These are phyloP conservation scores for Tetrapyrgos nigripes DNA, from an alignment of 1,284 basidiomycete species.

Conservation along the genomic window DNA sequence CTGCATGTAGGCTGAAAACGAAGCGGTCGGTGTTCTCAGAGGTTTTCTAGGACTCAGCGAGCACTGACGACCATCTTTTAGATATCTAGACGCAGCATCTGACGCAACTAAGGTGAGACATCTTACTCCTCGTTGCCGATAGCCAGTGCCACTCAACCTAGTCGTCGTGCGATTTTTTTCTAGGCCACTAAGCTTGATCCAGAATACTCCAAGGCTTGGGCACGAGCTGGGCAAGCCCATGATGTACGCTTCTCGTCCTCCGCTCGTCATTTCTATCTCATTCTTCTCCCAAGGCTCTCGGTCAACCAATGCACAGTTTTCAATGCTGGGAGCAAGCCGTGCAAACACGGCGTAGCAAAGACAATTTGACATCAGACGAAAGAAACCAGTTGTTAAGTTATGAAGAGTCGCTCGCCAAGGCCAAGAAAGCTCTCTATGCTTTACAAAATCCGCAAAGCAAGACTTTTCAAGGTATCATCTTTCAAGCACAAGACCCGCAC, in stretches of 20 bases:
- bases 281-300: neutral
- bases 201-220: slow-evolving; percentile 20
- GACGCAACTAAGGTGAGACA: slow-evolving; percentile 17
- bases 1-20: slow-evolving; percentile 21
- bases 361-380: slow-evolving; percentile 29
- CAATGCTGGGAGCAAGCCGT: slow-evolving; percentile 34
- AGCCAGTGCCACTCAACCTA: neutral
- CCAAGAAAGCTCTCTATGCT: slow-evolving; percentile 28
- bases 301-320: neutral
- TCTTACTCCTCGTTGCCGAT: neutral
- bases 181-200: slow-evolving; percentile 22
- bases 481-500: too few species aligned
- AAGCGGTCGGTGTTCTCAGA: slow-evolving; percentile 16
- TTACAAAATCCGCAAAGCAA: slow-evolving; percentile 24
- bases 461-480: too few species aligned
- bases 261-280: neutral
- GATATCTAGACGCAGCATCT: slow-evolving; percentile 17
- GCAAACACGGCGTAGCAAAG: slow-evolving; percentile 31
- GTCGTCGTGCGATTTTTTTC: neutral
- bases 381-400: slow-evolving; percentile 35
- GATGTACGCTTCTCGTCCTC: slow-evolving; percentile 11
- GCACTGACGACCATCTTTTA: neutral
- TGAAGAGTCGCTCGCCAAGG: slow-evolving; percentile 32
- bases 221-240: slow-evolving; percentile 17
- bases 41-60: neutral